Evolutionary conservation across 2,329 filamentous ascomycete genomes (phyloP), one percentile per base, ranked within the genome.

Genomic region (Paraphaeosphaeria sporulosa): DNA sequence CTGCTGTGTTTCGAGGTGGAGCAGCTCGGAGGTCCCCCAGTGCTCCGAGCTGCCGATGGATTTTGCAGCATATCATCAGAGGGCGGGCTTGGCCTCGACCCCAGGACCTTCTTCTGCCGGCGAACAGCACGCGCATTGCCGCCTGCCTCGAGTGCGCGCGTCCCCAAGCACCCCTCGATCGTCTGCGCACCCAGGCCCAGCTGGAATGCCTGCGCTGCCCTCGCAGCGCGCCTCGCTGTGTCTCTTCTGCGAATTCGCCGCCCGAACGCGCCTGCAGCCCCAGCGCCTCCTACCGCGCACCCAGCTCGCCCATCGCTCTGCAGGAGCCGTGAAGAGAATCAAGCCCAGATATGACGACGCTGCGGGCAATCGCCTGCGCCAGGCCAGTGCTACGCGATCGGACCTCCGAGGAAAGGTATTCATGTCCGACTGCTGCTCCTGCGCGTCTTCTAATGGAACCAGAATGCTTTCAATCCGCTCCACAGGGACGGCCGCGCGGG

Each of bases 221-320:
- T 57, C 66, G 43, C 74, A 66, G 65, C 72, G 69, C 58, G 64
- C 67, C 30, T 69, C 72, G 68, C 67, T 72, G 65, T 81, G 80
- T 75, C 71, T 80, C 49, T 74, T 78, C 64, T 81, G 80, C 73
- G 70, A 75, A 55, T 73, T 76, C 61, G 72, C 75, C 44, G 67
- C 68, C 46, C 71, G 66, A 56, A 58, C 65, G 49, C 62, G 60
- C 25, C 54, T 59, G 51, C 64, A 54, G 48, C 51, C 66, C 9
- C 64, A 66, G 63, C 70, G 68, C 73, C 63, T 76, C 59, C 61
- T 77, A 60, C 66, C 74, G 57, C 58, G 60, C 19, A 65, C 63
- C 51, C 71, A 75, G 38, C 61, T 65, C 51, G 71, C 70, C 4
- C 57, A 66, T 40, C 58, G 67, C 36, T 46, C 21, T 44, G 30